Base-by-base conservation (phyloP, 371 early-diverging fungal species). In the Mucor lusitanicus region DNA sequence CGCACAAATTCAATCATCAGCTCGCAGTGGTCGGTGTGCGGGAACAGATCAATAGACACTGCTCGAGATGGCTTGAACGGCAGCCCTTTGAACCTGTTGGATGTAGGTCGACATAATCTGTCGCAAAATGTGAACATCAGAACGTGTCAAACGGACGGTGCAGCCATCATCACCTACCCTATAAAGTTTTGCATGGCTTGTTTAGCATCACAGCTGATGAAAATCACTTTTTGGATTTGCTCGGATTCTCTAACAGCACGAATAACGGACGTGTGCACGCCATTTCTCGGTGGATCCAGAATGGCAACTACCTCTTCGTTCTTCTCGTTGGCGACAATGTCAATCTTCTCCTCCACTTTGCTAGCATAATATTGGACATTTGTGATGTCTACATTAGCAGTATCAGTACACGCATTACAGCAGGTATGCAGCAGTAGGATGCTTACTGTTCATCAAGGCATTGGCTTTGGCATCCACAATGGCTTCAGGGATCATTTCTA, bases 391-490 rank as follows among this genome's bases (percentile, higher is more conserved):
- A 59, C 17, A 13, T 13, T 19, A 27, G 4, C 23, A 5, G 9
- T 23, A 9, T 19, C 23, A 28, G 28, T n/a, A n/a, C n/a, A 56
- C 8, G 27, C 27, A 25, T 30, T 35, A 32, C 21, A n/a, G n/a
- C 9, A 30, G n/a, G 30, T 30, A 30, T 30, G n/a, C 6, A 30
- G 2, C 12, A 15, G 46, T 11, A 50, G 8, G 40, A 7, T 21
- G 19, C 69, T 75, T 77, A 82, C 88, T 82, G 67, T 95, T 94
- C 46, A 75, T 60, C 55, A 69, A 68, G 2, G 93, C 94, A 70
- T 94, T 95, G 17, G 60, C 69, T 65, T 84, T 77, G 8, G 96
- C 96, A 74, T 94, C 93, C 3, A 87, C 83, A 64, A 95, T 80
- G 11, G 96, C 94, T 28, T 86, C 84, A 17, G 77, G 70, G 23